phyloP scores from a whole-genome alignment of 345 rosid genomes.

The Euclidium syriacum region DNA sequence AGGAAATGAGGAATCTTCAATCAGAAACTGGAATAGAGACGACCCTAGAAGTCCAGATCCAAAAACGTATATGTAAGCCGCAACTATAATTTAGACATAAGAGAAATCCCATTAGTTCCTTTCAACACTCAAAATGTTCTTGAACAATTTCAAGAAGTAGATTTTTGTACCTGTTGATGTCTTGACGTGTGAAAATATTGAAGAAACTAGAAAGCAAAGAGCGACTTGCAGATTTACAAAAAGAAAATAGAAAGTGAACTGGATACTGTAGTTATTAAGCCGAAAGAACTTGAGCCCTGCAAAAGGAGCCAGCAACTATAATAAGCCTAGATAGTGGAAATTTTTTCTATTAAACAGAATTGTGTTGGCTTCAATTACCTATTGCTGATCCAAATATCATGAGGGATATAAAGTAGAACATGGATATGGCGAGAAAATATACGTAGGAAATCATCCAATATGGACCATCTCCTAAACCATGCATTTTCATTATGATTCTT shows the following conservation, averaged over 20 bases:
- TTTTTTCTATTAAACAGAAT: neutral
- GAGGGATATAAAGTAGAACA: constrained; percentile 62
- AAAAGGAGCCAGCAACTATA: constrained; percentile 22
- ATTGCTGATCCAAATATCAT: constrained; percentile 73
- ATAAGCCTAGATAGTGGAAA: neutral
- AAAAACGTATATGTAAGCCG: constrained; percentile 63
- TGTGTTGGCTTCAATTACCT: constrained; percentile 40
- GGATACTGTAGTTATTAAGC: constrained; percentile 70
- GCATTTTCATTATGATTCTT: constrained; percentile 99
- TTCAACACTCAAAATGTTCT: neutral
- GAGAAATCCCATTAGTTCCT: neutral
- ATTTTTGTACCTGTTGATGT: constrained; percentile 73
- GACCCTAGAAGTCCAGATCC: constrained; percentile 82
- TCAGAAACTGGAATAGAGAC: constrained; percentile 60
- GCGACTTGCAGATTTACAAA: constrained; percentile 84
- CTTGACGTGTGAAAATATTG: constrained; percentile 66
- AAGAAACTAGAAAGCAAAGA: constrained; percentile 64
- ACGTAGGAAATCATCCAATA: constrained; percentile 87
- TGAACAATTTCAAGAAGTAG: neutral
- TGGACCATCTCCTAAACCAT: constrained; percentile 96
- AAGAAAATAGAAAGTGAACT: constrained; percentile 60
- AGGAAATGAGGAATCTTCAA: constrained; percentile 71
- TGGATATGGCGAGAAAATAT: constrained; percentile 67
- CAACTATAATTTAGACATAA: constrained; percentile 40
- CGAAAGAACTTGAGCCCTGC: constrained; percentile 87